Conservation (phyloP, 2,329 filamentous ascomycete species). For the Verticillium longisporum region DNA sequence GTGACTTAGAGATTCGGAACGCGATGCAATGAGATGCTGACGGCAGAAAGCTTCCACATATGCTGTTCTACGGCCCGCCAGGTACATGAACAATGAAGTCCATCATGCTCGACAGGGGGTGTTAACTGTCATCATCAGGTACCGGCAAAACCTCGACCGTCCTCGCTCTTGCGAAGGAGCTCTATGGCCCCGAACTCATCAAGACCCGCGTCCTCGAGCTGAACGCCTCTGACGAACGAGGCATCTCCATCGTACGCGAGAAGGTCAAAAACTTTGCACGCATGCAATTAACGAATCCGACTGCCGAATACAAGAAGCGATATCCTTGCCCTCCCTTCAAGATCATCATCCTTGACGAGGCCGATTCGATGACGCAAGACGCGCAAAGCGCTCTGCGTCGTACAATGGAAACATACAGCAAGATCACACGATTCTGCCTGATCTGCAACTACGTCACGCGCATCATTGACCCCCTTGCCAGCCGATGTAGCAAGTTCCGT, state of each 20-base stretch:
- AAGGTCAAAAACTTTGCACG: conserved; percentile 98
- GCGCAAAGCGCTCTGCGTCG: conserved; percentile 86
- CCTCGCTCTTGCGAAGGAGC: conserved; percentile 91
- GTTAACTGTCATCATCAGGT: conserved; percentile 35
- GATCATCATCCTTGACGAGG: conserved; percentile 97
- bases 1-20: conserved; percentile 9
- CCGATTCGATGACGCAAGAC: conserved; percentile 98
- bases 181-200: conserved; percentile 92
- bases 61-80: conserved; percentile 98
- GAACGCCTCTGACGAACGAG: conserved; percentile 97
- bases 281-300: conserved; percentile 83
- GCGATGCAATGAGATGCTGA: conserved; percentile 5
- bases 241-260: conserved; percentile 92
- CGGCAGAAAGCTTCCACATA: conserved; percentile 70
- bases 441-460: conserved; percentile 98
- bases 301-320: conserved; percentile 57
- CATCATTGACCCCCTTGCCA: conserved; percentile 94
- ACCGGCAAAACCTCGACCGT: conserved; percentile 98
- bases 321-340: conserved; percentile 98
- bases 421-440: conserved; percentile 93
- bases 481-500: conserved; percentile 90
- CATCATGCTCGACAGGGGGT: too few relatives aligned
- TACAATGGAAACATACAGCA: conserved; percentile 97
- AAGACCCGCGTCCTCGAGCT: conserved; percentile 94
- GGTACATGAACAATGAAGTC: not conserved